Evolutionary conservation across 352 stramenopile species (phyloP).

Genomic region (Thalassiosira exigua): DNA sequence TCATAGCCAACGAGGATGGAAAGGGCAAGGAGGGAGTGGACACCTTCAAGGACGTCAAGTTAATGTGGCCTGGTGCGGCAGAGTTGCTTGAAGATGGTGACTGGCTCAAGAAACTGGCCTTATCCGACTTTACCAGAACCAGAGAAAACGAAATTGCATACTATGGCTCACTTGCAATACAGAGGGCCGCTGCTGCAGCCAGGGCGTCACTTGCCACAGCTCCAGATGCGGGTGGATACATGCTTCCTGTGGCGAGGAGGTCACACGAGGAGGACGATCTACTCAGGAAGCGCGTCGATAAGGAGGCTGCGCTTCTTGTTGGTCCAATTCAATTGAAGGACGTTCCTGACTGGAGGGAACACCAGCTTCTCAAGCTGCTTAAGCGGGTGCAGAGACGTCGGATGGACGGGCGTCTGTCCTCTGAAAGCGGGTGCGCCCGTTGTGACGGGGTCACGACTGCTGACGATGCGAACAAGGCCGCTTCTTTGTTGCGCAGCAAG

Average conservation of each 20-base stretch:
- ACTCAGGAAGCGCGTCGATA: conserved; percentile 60
- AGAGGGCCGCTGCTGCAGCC: conserved; percentile 61
- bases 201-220: conserved; percentile 58
- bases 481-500: conserved; percentile 54
- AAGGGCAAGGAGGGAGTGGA: conserved; percentile 41
- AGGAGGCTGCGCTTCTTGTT: conserved; percentile 47
- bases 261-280: conserved; percentile 68
- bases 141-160: conserved; percentile 84
- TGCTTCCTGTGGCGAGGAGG: conserved; percentile 54
- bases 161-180: conserved; percentile 76
- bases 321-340: conserved; percentile 65
- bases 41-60: conserved; percentile 67
- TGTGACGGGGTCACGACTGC: conserved; percentile 67
- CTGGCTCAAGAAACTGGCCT: conserved; percentile 61
- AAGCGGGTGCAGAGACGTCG: conserved; percentile 73
- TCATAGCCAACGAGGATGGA: conserved; percentile 33
- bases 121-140: conserved; percentile 74
- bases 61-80: conserved; percentile 76
- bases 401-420: conserved; percentile 63
- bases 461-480: conserved; percentile 58
- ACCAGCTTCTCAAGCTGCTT: conserved; percentile 68
- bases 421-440: conserved; percentile 71
- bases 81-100: conserved; percentile 72
- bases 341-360: conserved; percentile 70
- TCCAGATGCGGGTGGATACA: conserved; percentile 46